Evolutionary conservation across 495 filamentous ascomycete genomes (phyloP).

Genomic region (Penicillium chermesinum): DNA sequence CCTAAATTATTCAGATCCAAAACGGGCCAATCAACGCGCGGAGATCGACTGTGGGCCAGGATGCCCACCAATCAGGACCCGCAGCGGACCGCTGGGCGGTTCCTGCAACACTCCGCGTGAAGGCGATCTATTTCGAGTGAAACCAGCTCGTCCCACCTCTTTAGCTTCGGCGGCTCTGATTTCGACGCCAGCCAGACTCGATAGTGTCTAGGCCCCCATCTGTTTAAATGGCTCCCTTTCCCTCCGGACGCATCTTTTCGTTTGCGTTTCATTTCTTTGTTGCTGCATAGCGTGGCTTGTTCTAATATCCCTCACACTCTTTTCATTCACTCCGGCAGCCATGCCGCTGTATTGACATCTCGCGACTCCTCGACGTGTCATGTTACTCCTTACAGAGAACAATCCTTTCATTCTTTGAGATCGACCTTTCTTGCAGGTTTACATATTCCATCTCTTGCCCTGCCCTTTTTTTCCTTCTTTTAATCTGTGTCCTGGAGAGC

Average conservation of each 20-base stretch:
- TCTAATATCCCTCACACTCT: too few relatives aligned
- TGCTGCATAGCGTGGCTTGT: neutral
- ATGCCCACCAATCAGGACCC: neutral
- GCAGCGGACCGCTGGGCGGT: slow-evolving; percentile 4
- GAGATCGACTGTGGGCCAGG: neutral
- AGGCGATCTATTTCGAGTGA: too few relatives aligned
- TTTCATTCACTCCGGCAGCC: too few relatives aligned
- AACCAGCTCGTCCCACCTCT: neutral
- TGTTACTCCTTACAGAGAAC: neutral
- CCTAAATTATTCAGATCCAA: too few relatives aligned
- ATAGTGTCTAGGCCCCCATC: too few relatives aligned
- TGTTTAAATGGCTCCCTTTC: too few relatives aligned
- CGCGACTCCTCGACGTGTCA: neutral
- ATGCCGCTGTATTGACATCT: too few relatives aligned
- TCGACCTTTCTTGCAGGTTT: neutral
- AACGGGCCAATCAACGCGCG: neutral
- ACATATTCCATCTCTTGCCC: neutral
- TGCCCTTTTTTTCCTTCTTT: neutral
- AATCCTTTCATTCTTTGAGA: slow-evolving; percentile 2
- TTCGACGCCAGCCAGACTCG: neutral
- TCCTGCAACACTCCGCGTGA: slow-evolving; percentile 26
- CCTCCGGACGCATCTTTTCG: too few relatives aligned
- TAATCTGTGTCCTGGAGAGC: neutral
- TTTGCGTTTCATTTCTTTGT: neutral
- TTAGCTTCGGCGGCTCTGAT: neutral